phyloP scores from a whole-genome alignment of 441 rosid species.

The Hura crepitans region DNA sequence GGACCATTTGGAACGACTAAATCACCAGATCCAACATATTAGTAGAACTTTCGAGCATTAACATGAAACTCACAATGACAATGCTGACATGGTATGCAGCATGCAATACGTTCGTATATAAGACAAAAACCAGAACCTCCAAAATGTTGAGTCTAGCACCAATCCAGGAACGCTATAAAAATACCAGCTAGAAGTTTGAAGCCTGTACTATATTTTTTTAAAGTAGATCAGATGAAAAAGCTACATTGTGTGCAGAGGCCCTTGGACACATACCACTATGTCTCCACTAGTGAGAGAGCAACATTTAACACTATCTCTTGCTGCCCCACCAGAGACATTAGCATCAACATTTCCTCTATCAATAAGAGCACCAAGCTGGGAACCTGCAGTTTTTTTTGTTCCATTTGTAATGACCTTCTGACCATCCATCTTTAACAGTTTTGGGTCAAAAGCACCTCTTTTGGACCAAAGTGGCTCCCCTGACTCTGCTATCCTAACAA shows the following conservation, averaged over 20 bases:
- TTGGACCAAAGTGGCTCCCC: slow-evolving; percentile 86
- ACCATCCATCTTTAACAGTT: slow-evolving; percentile 35
- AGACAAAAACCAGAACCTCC: slow-evolving; percentile 10
- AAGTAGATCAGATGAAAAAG: slow-evolving; percentile 7
- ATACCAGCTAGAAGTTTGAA: background rate
- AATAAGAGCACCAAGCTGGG: slow-evolving; percentile 53
- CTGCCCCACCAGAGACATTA: slow-evolving; percentile 78
- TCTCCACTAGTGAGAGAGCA: slow-evolving; percentile 86
- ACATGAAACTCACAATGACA: slow-evolving; percentile 3
- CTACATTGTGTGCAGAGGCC: slow-evolving; percentile 19
- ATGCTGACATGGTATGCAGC: background rate
- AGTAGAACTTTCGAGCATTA: slow-evolving; percentile 10
- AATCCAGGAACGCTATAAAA: background rate
- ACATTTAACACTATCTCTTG: slow-evolving; percentile 71
- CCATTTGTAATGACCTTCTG: slow-evolving; percentile 26
- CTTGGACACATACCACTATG: slow-evolving; percentile 71
- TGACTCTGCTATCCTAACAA: slow-evolving; percentile 86
- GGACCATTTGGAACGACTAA: background rate
- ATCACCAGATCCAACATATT: slow-evolving; percentile 12
- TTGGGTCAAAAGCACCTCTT: slow-evolving; percentile 43
- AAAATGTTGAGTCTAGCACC: background rate
- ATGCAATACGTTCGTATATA: slow-evolving; percentile 6
- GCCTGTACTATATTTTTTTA: slow-evolving; percentile 9
- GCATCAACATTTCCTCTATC: slow-evolving; percentile 83
- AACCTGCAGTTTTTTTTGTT: slow-evolving; percentile 29